Percentiles rank a stretch among this genome's conserved stretches.
Evolutionary conservation across 129 eudicot genomes (phyloP).

Genomic region (Daucus carota): DH1_v3.0 NC_030381.2:50313001-50313500

Average conservation of each 20-base stretch:
- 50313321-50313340: constrained; percentile 36
- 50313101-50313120: constrained; percentile 16
- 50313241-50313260: constrained; percentile 24
- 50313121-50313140: constrained; percentile 28
- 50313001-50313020: background rate
- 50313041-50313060: background rate
- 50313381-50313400: constrained; percentile 41
- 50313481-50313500: constrained; percentile 30
- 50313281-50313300: too few relatives aligned
- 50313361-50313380: constrained; percentile 37
- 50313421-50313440: background rate
- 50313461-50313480: constrained; percentile 28
- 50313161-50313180: constrained; percentile 32
- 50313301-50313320: too few relatives aligned
- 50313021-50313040: background rate
- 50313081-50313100: background rate
- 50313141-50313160: constrained; percentile 50
- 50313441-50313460: constrained; percentile 25
- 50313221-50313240: background rate
- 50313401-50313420: constrained; percentile 27
- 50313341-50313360: constrained; percentile 51
- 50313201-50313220: constrained; percentile 35
- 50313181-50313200: constrained; percentile 44
- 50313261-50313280: too few relatives aligned
- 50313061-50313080: constrained; percentile 1